Conservation (phyloP, 768 basidiomycete genomes). For the Wakefieldia striispora region DNA sequence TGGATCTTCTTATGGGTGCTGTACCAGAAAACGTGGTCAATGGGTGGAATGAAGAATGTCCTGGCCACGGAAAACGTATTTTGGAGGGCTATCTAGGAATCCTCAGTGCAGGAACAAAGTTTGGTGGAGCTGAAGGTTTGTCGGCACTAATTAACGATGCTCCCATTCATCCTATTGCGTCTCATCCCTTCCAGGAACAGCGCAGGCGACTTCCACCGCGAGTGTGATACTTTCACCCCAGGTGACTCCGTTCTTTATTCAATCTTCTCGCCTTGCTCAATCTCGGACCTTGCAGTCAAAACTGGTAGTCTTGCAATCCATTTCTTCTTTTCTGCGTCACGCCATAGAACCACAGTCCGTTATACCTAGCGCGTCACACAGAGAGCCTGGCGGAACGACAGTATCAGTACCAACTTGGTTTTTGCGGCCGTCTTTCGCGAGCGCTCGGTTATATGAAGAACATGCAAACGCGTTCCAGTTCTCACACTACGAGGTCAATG, state of each 20-base stretch:
- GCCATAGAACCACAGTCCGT: slow-evolving; percentile 36
- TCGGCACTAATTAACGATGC: not conserved
- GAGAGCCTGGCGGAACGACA: slow-evolving; percentile 9
- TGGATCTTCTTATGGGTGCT: slow-evolving; percentile 69
- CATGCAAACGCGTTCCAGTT: slow-evolving; percentile 51
- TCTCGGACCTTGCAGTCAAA: slow-evolving; percentile 55
- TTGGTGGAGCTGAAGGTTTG: slow-evolving; percentile 55
- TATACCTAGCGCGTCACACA: slow-evolving; percentile 14
- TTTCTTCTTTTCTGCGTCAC: slow-evolving; percentile 61
- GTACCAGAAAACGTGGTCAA: slow-evolving; percentile 65
- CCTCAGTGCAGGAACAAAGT: slow-evolving; percentile 64
- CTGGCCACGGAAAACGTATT: slow-evolving; percentile 58
- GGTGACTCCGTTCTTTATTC: slow-evolving; percentile 38
- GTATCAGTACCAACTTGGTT: slow-evolving; percentile 56
- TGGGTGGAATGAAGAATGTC: slow-evolving; percentile 60
- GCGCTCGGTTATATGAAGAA: slow-evolving; percentile 45
- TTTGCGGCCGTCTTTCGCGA: slow-evolving; percentile 57
- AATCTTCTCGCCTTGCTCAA: not conserved
- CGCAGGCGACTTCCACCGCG: slow-evolving; percentile 55
- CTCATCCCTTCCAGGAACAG: slow-evolving; percentile 19
- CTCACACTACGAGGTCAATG: slow-evolving; percentile 1
- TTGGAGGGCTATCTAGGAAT: slow-evolving; percentile 82
- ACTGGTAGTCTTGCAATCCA: slow-evolving; percentile 69
- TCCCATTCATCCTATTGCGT: not conserved
- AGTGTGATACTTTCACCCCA: slow-evolving; percentile 63